phyloP scores from a whole-genome alignment of 2,329 filamentous ascomycete species.

The Phaeosphaeriaceae sp. region DNA sequence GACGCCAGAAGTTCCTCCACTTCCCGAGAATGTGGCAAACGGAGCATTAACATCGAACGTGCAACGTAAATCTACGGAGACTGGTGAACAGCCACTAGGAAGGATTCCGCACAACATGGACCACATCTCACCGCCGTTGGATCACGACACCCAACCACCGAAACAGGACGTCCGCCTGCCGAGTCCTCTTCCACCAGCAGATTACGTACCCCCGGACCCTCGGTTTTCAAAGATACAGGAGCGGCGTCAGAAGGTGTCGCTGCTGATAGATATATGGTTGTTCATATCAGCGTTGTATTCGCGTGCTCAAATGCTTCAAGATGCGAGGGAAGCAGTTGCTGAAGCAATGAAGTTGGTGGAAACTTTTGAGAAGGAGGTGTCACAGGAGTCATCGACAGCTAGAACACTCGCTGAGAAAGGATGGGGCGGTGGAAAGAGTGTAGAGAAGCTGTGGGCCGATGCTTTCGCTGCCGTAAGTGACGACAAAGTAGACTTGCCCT shows the following conservation, averaged over 20 bases:
- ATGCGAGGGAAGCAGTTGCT: slow-evolving; percentile 77
- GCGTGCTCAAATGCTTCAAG: slow-evolving; percentile 78
- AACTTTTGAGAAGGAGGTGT: slow-evolving; percentile 71
- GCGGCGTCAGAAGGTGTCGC: slow-evolving; percentile 62
- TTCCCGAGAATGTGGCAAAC: slow-evolving; percentile 29
- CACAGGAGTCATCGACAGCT: slow-evolving; percentile 67
- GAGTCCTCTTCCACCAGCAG: slow-evolving; percentile 44
- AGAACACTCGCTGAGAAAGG: slow-evolving; percentile 68
- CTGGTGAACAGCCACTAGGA: slow-evolving; percentile 45
- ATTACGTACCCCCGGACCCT: slow-evolving; percentile 50
- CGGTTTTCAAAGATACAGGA: slow-evolving; percentile 60
- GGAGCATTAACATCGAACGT: slow-evolving; percentile 26
- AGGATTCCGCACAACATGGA: slow-evolving; percentile 51
- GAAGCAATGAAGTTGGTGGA: slow-evolving; percentile 83
- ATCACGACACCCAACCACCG: slow-evolving; percentile 50
- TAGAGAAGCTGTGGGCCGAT: slow-evolving; percentile 86
- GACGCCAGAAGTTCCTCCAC: slow-evolving; percentile 29
- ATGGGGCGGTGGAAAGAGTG: slow-evolving; percentile 82
- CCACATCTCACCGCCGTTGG: slow-evolving; percentile 46
- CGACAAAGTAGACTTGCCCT: background rate
- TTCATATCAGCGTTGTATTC: slow-evolving; percentile 89
- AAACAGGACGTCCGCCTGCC: slow-evolving; percentile 54
- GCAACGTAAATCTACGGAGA: slow-evolving; percentile 36
- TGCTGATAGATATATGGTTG: slow-evolving; percentile 84
- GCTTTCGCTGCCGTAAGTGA: slow-evolving; percentile 77